phyloP scores from a whole-genome alignment of 1,284 basidiomycete species.

The Gomphus bonarii region DNA sequence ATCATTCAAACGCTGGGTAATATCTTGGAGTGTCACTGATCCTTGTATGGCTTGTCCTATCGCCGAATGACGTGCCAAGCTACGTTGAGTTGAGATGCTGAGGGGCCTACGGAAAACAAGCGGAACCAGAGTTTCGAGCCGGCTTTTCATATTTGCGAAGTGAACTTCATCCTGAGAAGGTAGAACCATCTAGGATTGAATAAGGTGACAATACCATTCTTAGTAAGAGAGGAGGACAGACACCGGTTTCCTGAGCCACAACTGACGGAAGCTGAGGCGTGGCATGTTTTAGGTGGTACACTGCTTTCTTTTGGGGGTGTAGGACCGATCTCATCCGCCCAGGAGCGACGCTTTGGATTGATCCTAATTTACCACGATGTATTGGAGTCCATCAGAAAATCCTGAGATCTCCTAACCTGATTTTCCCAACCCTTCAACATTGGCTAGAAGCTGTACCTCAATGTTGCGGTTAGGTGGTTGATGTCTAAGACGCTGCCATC shows the following conservation, averaged over 20 bases:
- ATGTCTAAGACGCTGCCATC: conserved; percentile 5
- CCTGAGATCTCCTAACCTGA: background rate
- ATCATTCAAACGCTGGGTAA: conserved; percentile 5
- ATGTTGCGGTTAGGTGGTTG: conserved; percentile 7
- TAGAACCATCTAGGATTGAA: background rate
- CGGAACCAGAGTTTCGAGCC: background rate
- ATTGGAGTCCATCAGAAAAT: background rate
- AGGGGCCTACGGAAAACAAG: conserved; percentile 4
- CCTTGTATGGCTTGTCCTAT: background rate
- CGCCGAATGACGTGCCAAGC: background rate
- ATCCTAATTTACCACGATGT: background rate
- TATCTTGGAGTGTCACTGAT: conserved; percentile 1
- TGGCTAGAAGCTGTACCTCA: conserved; percentile 4
- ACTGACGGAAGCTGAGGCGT: background rate
- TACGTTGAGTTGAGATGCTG: background rate
- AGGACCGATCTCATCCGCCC: conserved; percentile 10
- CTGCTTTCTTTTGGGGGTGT: conserved; percentile 10
- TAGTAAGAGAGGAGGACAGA: background rate
- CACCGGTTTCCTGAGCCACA: background rate
- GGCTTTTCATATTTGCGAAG: conserved; percentile 1
- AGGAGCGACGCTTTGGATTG: conserved; percentile 10
- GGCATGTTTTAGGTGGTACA: conserved; percentile 1
- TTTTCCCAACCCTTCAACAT: conserved; percentile 8
- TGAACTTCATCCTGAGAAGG: background rate
- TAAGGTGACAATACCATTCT: background rate